Evolutionary conservation across 371 early-diverging fungal genomes (phyloP).

Genomic region (Zancudomyces culisetae): DNA sequence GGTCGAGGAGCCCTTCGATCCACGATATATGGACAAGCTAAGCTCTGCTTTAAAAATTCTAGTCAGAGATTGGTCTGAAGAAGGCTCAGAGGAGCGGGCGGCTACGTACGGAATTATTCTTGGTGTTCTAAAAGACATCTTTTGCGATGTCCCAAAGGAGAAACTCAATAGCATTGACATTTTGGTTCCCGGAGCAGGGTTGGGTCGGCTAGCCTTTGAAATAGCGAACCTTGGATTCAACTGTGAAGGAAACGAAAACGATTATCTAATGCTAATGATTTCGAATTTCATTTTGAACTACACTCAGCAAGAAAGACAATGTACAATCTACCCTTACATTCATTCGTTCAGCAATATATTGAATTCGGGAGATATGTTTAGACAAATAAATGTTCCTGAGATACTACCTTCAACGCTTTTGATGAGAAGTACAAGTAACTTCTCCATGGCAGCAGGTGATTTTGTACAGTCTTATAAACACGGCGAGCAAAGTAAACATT

Average conservation of each 20-base stretch:
- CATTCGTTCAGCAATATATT: conserved; percentile 71
- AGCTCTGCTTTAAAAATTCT: conserved; percentile 73
- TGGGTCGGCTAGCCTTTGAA: conserved; percentile 75
- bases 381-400: conserved; percentile 61
- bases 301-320: conserved; percentile 26
- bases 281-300: conserved; percentile 75
- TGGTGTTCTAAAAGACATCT: conserved; percentile 35
- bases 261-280: conserved; percentile 60
- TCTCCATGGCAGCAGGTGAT: conserved; percentile 93
- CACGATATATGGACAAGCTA: conserved; percentile 77
- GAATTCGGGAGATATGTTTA: conserved; percentile 35
- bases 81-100: conserved; percentile 60
- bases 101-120: conserved; percentile 62
- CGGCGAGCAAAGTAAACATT: conserved; percentile 13
- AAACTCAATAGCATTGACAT: conserved; percentile 17
- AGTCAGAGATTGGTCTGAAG: conserved; percentile 80
- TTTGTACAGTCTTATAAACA: conserved; percentile 71
- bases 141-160: background rate
- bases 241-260: conserved; percentile 70
- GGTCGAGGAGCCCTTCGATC: conserved; percentile 32
- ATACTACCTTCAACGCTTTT: conserved; percentile 43
- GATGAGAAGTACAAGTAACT: conserved; percentile 34
- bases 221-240: conserved; percentile 58
- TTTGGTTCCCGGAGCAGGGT: conserved; percentile 78
- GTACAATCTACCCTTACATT: conserved; percentile 69